phyloP scores from a whole-genome alignment of 2,329 filamentous ascomycete genomes.

The Colletotrichum noveboracense region DNA sequence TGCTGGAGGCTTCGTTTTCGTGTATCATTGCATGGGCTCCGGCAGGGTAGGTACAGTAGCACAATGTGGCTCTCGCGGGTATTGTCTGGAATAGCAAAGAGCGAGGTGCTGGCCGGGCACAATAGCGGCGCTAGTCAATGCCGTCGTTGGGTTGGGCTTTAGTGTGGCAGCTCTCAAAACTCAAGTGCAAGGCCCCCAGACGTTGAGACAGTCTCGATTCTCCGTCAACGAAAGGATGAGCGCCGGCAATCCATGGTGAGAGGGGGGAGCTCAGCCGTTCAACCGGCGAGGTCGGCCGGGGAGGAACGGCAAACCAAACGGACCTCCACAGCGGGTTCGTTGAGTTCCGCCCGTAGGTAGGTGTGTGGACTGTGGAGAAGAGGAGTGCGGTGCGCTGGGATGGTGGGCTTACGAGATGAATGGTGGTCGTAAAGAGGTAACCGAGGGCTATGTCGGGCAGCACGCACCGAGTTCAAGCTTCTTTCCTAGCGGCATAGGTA shows the following conservation, averaged over 20 bases:
- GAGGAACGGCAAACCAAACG: constrained; percentile 15
- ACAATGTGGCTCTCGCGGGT: neutral
- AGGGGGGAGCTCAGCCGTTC: constrained; percentile 14
- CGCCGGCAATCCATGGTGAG: neutral
- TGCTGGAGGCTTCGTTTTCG: neutral
- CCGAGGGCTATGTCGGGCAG: neutral
- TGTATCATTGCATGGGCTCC: neutral
- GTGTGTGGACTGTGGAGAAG: constrained; percentile 9
- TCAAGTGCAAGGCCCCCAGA: neutral
- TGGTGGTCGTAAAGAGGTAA: neutral
- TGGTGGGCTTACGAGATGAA: neutral
- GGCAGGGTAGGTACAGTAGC: neutral
- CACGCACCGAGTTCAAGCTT: constrained; percentile 10
- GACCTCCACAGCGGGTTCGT: constrained; percentile 19
- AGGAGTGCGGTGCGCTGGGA: neutral
- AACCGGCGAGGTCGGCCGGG: constrained; percentile 7
- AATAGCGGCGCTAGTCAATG: neutral
- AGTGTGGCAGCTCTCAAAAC: neutral
- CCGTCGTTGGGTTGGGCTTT: neutral
- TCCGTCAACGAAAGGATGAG: neutral
- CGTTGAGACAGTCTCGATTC: constrained; percentile 9
- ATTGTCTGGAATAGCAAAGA: neutral
- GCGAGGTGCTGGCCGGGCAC: neutral
- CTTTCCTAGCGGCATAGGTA: constrained; percentile 10
- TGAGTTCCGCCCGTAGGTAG: constrained; percentile 4